phyloP scores from a whole-genome alignment of 2,329 filamentous ascomycete species.

The Botrytis byssoidea region DNA sequence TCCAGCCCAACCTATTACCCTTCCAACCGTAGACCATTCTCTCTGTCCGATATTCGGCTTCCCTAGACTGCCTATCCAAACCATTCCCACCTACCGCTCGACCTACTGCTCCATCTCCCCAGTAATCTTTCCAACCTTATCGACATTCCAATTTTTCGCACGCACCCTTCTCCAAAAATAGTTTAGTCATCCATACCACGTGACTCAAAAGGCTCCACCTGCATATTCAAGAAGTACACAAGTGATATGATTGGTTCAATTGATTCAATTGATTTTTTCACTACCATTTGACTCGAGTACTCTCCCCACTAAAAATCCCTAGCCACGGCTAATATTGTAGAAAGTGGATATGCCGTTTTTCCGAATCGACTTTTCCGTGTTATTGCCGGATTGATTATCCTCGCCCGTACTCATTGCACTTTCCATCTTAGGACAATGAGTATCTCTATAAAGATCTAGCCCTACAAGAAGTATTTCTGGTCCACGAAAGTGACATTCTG shows the following conservation, averaged over 20 bases:
- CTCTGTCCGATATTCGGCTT: neutral
- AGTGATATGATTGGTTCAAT: neutral
- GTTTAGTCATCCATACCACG: accelerated
- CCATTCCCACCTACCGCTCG: neutral
- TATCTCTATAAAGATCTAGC: neutral
- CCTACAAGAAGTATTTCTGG: neutral
- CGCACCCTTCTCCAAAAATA: neutral
- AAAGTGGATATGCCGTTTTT: neutral
- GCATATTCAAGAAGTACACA: neutral
- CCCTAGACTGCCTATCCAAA: neutral
- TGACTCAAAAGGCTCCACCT: neutral
- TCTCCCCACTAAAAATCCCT: neutral
- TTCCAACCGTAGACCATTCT: neutral
- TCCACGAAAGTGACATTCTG: neutral
- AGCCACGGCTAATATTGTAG: neutral
- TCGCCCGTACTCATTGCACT: neutral
- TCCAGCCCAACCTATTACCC: neutral
- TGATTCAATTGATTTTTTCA: too few species aligned
- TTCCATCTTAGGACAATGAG: neutral
- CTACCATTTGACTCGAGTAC: neutral
- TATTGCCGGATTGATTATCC: neutral
- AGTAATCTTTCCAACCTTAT: too few species aligned
- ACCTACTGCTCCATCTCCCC: too few species aligned
- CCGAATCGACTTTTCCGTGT: neutral
- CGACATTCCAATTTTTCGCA: too few species aligned